A percentile compares a stretch with the other conserved stretches of the same genome.
phyloP scores from a whole-genome alignment of 306 rosid species.

The Vachellia pachyceras region DNA sequence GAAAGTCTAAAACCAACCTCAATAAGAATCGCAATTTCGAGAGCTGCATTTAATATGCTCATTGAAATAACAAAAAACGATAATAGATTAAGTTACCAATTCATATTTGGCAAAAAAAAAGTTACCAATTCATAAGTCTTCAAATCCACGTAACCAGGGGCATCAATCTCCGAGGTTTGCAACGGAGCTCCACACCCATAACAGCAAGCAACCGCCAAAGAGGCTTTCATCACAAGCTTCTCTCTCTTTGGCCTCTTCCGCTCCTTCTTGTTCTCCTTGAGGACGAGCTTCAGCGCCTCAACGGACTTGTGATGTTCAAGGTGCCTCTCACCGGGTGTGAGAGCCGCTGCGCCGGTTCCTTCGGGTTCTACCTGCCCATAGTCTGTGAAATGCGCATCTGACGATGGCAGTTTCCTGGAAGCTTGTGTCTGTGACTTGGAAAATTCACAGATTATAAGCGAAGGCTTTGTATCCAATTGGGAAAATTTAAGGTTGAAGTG shows the following conservation, averaged over 20 bases:
- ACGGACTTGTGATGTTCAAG: conserved; percentile 64
- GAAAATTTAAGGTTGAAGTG: conserved; percentile 38
- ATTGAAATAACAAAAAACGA: not conserved
- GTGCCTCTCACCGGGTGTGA: conserved; percentile 81
- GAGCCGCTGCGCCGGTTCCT: conserved; percentile 81
- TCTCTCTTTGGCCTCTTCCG: conserved; percentile 52
- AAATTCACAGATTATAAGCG: conserved; percentile 46
- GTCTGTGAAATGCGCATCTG: conserved; percentile 34
- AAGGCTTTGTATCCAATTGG: conserved; percentile 32
- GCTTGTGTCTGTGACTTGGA: conserved; percentile 42
- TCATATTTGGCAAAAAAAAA: too few species aligned
- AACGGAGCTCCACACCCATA: conserved; percentile 95
- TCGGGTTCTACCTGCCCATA: conserved; percentile 40
- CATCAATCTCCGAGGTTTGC: conserved; percentile 68
- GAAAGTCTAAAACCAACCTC: not conserved
- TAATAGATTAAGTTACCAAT: conserved; percentile 50
- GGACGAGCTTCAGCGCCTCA: conserved; percentile 66
- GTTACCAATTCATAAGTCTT: conserved; percentile 79
- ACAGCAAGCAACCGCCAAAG: conserved; percentile 59
- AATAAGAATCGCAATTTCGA: not conserved
- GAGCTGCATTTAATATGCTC: not conserved
- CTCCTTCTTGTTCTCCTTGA: conserved; percentile 51
- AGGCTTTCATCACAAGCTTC: conserved; percentile 56
- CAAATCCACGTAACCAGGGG: conserved; percentile 77
- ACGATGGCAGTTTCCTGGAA: conserved; percentile 33